Percentiles rank a stretch among this genome's conserved stretches.
Conservation (phyloP, 163 green algal species). For the Chlamydomonas reinhardtii region DNA sequence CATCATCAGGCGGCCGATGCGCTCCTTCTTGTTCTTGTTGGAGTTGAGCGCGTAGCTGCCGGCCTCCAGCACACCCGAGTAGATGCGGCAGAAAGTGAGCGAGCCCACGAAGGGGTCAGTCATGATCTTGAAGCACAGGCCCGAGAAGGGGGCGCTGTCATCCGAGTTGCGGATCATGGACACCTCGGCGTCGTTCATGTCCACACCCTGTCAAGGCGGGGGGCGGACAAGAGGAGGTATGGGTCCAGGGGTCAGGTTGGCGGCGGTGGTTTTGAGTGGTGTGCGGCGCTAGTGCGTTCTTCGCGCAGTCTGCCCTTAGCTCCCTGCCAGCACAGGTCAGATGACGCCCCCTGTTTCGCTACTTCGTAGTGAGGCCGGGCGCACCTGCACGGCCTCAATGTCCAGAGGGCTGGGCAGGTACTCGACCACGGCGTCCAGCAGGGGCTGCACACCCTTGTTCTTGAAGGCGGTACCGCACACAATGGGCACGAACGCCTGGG, state of each 20-base stretch:
- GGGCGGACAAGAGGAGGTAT: not conserved
- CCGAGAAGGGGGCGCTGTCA: slow-evolving; percentile 93
- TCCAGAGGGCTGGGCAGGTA: slow-evolving; percentile 97
- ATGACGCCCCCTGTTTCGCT: too few relatives aligned
- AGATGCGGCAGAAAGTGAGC: slow-evolving; percentile 97
- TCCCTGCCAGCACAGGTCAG: too few relatives aligned
- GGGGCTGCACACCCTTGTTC: slow-evolving; percentile 99
- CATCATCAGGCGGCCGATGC: slow-evolving; percentile 96
- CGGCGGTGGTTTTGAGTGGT: too few relatives aligned
- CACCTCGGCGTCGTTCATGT: slow-evolving; percentile 83
- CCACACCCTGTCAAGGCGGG: slow-evolving; percentile 69
- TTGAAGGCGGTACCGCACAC: slow-evolving; percentile 97
- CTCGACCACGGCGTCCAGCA: slow-evolving; percentile 94
- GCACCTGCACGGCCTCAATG: slow-evolving; percentile 62
- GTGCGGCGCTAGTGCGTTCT: too few relatives aligned
- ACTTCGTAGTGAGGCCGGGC: too few relatives aligned
- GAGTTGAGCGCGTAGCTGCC: slow-evolving; percentile 93
- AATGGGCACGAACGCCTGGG: slow-evolving; percentile 85
- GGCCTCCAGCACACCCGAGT: slow-evolving; percentile 87
- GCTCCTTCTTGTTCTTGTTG: slow-evolving; percentile 97
- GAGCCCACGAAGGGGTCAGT: slow-evolving; percentile 96
- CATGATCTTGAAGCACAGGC: slow-evolving; percentile 99
- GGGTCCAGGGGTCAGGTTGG: too few relatives aligned
- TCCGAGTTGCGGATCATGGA: slow-evolving; percentile 78
- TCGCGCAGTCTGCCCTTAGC: too few relatives aligned